phyloP scores from a whole-genome alignment of 2,329 filamentous ascomycete genomes.

The Nemania bipapillata region DNA sequence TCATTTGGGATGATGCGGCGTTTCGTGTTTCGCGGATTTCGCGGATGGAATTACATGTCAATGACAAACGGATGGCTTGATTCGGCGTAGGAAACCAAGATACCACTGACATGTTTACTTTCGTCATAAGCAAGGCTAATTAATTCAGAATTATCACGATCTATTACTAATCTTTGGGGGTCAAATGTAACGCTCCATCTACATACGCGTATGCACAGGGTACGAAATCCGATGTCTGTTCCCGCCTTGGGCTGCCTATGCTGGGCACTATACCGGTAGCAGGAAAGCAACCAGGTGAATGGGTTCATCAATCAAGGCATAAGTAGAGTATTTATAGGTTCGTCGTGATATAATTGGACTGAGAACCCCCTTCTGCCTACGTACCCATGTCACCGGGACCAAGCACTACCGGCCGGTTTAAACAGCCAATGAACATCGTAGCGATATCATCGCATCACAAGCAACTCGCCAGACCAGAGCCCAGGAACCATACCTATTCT shows the following conservation, averaged over 20 bases:
- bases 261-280: constrained; percentile 17
- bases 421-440: constrained; percentile 26
- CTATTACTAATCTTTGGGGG: constrained; percentile 13
- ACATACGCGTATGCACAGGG: constrained; percentile 31
- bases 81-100: constrained; percentile 23
- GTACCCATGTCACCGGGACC: constrained; percentile 40
- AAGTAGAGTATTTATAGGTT: constrained; percentile 21
- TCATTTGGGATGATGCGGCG: constrained; percentile 17
- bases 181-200: constrained; percentile 28
- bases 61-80: constrained; percentile 7
- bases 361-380: constrained; percentile 26
- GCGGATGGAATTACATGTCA: constrained; percentile 3
- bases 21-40: constrained; percentile 22
- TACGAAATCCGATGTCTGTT: constrained; percentile 20
- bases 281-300: constrained; percentile 42
- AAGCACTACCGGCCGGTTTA: constrained; percentile 30
- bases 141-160: constrained; percentile 9
- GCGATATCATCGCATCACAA: constrained; percentile 18
- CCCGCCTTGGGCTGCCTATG: constrained; percentile 17
- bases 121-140: constrained; percentile 20
- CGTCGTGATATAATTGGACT: constrained; percentile 16
- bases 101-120: constrained; percentile 28
- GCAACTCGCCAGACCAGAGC: constrained; percentile 4
- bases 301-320: constrained; percentile 35
- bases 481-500: not conserved